These are phyloP conservation scores for Allantophomopsis cytisporea DNA, from an alignment of 2,329 filamentous ascomycete species.

Conservation along the genomic window DNA sequence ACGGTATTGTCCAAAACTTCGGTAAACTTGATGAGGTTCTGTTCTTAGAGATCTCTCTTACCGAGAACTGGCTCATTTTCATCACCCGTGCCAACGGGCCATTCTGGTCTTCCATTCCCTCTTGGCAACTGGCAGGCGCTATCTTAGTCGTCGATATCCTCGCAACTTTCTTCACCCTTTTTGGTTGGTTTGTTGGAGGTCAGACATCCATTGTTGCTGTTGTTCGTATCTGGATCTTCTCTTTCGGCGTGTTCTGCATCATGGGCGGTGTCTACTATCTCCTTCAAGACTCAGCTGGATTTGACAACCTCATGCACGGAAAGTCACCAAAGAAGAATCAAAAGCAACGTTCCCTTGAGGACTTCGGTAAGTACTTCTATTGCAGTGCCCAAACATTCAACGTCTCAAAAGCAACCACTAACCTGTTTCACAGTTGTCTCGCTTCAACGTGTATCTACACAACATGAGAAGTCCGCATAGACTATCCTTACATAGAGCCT, in stretches of 20 bases:
- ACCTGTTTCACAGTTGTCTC: slow-evolving; percentile 56
- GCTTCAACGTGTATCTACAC: slow-evolving; percentile 78
- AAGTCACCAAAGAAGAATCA: slow-evolving; percentile 70
- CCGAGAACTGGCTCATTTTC: slow-evolving; percentile 95
- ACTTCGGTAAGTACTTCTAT: slow-evolving; percentile 59
- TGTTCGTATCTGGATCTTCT: slow-evolving; percentile 84
- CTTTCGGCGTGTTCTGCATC: slow-evolving; percentile 77
- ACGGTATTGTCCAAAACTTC: slow-evolving; percentile 83
- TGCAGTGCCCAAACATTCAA: neutral
- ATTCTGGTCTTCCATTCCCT: slow-evolving; percentile 83
- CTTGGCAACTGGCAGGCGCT: slow-evolving; percentile 69
- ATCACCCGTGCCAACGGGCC: slow-evolving; percentile 88
- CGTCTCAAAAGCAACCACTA: slow-evolving; percentile 23
- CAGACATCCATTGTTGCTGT: slow-evolving; percentile 70
- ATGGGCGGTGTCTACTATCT: slow-evolving; percentile 67
- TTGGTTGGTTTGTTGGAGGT: slow-evolving; percentile 64
- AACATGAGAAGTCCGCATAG: slow-evolving; percentile 81
- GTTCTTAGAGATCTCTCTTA: slow-evolving; percentile 82
- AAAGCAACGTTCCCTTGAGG: slow-evolving; percentile 76
- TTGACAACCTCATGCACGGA: slow-evolving; percentile 89
- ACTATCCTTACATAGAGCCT: neutral
- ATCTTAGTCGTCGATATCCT: slow-evolving; percentile 73
- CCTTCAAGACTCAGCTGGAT: slow-evolving; percentile 66
- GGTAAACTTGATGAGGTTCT: slow-evolving; percentile 71
- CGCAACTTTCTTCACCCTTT: slow-evolving; percentile 75